A percentile compares a stretch with the other conserved stretches of the same genome.
Conservation (phyloP, 208 protist species). For the Acanthamoeba sp. region DNA sequence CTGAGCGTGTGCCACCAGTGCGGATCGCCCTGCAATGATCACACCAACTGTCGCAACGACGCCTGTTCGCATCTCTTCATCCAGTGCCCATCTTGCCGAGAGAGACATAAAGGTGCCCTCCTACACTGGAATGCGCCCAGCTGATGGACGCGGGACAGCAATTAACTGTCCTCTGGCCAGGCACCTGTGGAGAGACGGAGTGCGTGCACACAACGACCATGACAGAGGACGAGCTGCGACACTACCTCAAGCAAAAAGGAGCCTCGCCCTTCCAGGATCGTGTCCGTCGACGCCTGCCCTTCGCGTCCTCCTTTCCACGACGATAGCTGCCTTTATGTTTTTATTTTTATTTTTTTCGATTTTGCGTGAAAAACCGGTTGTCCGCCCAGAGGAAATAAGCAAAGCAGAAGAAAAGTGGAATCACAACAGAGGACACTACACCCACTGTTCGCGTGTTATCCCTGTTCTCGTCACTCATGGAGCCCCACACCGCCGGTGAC, state of each 20-base stretch:
- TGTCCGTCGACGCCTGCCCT: neutral
- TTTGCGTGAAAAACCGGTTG: no score
- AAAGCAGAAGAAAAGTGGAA: no score
- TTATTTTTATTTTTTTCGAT: no score
- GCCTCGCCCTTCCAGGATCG: neutral
- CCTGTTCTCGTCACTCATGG: no score
- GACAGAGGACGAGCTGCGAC: slow-evolving; percentile 20
- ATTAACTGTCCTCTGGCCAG: neutral
- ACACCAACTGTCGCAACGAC: slow-evolving; percentile 26
- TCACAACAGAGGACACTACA: no score
- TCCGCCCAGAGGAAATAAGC: no score
- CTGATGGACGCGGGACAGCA: no score
- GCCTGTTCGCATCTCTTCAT: slow-evolving; percentile 24
- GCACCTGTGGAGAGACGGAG: neutral
- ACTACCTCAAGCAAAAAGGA: slow-evolving; percentile 10
- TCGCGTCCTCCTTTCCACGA: neutral
- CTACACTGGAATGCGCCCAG: no score
- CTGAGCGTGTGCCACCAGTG: slow-evolving; percentile 26
- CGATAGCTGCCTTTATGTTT: no score
- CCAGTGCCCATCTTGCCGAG: neutral
- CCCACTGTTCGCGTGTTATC: no score
- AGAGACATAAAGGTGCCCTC: neutral
- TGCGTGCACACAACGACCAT: neutral
- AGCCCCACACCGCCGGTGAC: no score
- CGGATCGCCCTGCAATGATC: neutral